These are phyloP conservation scores for Bryum argenteum DNA, from an alignment of 225 moss, liverwort and hornwort genomes.

Conservation along the genomic window DNA sequence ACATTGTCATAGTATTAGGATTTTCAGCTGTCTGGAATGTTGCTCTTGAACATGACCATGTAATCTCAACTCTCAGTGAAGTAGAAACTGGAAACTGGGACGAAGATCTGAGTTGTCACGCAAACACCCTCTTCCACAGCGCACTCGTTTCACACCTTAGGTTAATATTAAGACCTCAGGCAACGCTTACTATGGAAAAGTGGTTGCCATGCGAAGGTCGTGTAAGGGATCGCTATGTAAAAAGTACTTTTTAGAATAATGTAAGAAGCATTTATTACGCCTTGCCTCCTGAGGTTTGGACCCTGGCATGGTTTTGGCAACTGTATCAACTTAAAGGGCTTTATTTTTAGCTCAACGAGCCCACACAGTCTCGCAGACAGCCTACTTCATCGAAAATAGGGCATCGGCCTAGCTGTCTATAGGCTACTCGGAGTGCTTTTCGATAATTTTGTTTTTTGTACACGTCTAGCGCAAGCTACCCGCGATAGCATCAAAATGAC, in stretches of 20 bases:
- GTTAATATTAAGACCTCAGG: not conserved
- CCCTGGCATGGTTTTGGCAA: constrained; percentile 4
- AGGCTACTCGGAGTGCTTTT: not conserved
- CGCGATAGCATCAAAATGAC: not conserved
- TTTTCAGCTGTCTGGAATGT: too few species aligned
- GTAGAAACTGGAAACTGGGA: not conserved
- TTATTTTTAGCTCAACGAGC: not conserved
- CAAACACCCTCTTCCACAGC: not conserved
- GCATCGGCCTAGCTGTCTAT: constrained; percentile 3
- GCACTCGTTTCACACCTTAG: not conserved
- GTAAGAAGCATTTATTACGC: constrained; percentile 9
- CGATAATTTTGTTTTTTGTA: not conserved
- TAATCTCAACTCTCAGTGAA: too few species aligned
- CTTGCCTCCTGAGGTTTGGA: not conserved
- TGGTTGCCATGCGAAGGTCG: constrained; percentile 9
- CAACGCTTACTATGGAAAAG: not conserved
- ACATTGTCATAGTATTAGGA: not conserved
- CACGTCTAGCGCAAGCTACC: not conserved
- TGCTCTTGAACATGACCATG: not conserved
- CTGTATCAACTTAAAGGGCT: not conserved
- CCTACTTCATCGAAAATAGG: constrained; percentile 13
- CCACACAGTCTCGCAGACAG: constrained; percentile 5
- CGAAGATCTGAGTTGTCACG: not conserved
- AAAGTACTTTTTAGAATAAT: constrained; percentile 1
- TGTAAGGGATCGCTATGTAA: not conserved